Base-by-base conservation (phyloP, 768 basidiomycete species). In the Suillus subalutaceus region DNA sequence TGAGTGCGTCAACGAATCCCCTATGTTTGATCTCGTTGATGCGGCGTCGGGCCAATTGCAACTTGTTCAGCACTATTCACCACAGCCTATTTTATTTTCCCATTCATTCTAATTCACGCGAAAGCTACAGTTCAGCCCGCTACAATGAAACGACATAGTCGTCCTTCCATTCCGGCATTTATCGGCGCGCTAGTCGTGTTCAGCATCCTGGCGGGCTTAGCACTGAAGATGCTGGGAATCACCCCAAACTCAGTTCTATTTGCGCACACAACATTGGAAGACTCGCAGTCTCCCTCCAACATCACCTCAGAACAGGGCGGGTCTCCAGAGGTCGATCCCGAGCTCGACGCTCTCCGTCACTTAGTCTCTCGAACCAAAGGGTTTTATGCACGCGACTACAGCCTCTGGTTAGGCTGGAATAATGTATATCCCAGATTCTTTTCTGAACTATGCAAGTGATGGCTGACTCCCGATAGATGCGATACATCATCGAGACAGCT, bases 401-500 rank as follows among this genome's bases (percentile, higher is more conserved):
- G 80, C 67, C 72, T 83, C 8, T 83, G 82, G 68, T 72, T 85
- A n/a, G 84, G 83, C 16, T 85, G 81, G 81, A 84, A 84, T 63
- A 85, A 84, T 65, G 82, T 84, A 52, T 32, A 66, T 65, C 8
- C 35, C 12, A 56, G 20, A 37, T 37, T 56, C 3, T 37, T 56
- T 23, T 23, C 13, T 60, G 1, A 44, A 6, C 16, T 2, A 1
- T 1, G 12, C 26, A 32, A 18, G 18, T 40, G 16, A 37, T n/a
- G 7, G 1, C 37, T 0, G 16, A 13, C 55, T 69, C 41, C 65
- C 6, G 23, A 23, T n/a, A 83, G 83, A 77, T 85, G 78, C 79
- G 84, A 18, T 84, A 85, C 63, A 85, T 84, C 65, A 79, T 84
- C 50, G 83, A 84, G 67, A 70, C 82, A 1, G 75, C 81, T 2